phyloP scores from a whole-genome alignment of 257 asterid species.

The Rhazya stricta region DNA sequence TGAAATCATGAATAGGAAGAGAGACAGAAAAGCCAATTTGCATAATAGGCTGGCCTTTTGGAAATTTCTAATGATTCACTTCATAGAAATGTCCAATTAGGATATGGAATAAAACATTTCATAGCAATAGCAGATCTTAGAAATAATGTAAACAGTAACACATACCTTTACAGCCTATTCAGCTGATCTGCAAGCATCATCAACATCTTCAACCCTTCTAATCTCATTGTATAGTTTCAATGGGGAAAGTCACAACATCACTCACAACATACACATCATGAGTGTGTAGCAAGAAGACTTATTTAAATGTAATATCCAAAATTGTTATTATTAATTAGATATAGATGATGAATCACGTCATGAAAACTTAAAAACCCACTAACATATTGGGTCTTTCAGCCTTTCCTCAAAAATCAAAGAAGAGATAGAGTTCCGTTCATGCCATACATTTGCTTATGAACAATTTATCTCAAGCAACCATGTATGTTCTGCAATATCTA shows the following conservation, averaged over 20 bases:
- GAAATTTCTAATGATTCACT: background rate
- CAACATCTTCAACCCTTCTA: slow-evolving; percentile 91
- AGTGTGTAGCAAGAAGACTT: slow-evolving; percentile 53
- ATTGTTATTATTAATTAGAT: background rate
- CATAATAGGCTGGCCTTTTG: background rate
- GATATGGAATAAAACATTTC: background rate
- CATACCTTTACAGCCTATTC: slow-evolving; percentile 94
- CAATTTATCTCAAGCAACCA: background rate
- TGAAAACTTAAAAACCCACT: background rate
- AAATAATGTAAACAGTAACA: background rate
- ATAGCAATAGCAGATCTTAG: background rate
- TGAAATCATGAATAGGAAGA: background rate
- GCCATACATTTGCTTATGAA: background rate
- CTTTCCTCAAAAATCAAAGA: background rate
- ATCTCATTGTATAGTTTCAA: slow-evolving; percentile 69
- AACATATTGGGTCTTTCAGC: background rate
- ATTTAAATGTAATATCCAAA: slow-evolving; percentile 11
- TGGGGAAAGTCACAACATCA: slow-evolving; percentile 94
- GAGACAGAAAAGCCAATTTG: background rate
- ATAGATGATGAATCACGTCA: background rate
- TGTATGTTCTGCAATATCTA: background rate
- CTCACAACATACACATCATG: slow-evolving; percentile 93
- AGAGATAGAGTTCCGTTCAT: background rate
- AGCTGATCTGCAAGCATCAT: slow-evolving; percentile 93
- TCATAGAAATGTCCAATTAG: too few species aligned